phyloP scores from a whole-genome alignment of 2,329 filamentous ascomycete species.

The Colletotrichum endophyticum region DNA sequence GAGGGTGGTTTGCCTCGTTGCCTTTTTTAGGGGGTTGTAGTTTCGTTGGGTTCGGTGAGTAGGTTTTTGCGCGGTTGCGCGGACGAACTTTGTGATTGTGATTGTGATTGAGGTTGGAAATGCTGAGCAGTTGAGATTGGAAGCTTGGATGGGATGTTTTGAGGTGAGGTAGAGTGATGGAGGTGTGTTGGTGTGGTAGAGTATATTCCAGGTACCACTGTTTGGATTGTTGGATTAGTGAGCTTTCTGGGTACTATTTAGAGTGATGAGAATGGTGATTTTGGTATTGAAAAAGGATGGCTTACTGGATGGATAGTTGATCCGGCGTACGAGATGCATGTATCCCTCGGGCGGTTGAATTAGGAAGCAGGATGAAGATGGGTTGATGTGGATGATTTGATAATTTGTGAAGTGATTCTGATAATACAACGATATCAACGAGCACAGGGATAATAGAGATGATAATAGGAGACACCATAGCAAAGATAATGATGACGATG shows the following conservation, averaged over 20 bases:
- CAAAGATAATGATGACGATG: too few relatives aligned
- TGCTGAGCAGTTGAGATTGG: too few relatives aligned
- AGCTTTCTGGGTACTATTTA: not conserved
- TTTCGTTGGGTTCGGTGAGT: not conserved
- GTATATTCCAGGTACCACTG: not conserved
- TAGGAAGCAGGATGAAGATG: too few relatives aligned
- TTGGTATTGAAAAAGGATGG: not conserved
- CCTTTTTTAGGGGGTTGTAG: not conserved
- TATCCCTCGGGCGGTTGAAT: too few relatives aligned
- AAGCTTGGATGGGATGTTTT: not conserved
- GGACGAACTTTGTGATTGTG: accelerated
- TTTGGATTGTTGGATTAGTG: not conserved
- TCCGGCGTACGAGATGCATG: not conserved
- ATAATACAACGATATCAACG: too few relatives aligned
- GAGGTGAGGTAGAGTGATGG: not conserved
- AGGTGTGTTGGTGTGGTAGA: not conserved
- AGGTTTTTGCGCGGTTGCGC: not conserved
- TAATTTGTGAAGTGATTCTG: too few relatives aligned
- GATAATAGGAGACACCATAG: accelerated
- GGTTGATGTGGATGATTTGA: too few relatives aligned
- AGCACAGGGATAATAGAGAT: too few relatives aligned
- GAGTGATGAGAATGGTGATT: not conserved
- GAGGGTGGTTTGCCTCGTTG: not conserved
- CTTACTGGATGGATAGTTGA: not conserved
- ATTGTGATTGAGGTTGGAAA: not conserved